Evolutionary conservation across 345 rosid species (phyloP).

Genomic region (Linum lewisii): DNA sequence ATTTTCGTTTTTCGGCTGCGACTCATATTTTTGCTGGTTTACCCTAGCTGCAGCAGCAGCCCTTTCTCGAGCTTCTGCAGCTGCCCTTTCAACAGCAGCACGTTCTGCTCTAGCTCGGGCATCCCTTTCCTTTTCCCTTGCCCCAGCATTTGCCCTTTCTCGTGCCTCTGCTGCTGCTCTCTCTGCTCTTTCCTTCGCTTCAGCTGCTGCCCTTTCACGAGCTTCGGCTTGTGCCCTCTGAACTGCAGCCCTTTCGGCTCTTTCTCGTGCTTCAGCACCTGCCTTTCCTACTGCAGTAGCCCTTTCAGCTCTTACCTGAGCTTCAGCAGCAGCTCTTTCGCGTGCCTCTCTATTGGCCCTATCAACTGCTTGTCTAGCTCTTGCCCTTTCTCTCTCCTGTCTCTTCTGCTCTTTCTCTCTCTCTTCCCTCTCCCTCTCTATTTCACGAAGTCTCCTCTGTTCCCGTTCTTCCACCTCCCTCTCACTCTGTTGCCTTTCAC

Average conservation of each 20-base stretch:
- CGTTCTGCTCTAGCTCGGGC: slow-evolving; percentile 56
- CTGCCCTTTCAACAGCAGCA: slow-evolving; percentile 42
- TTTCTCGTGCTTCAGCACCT: slow-evolving; percentile 14
- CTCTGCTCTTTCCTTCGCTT: slow-evolving; percentile 48
- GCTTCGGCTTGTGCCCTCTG: slow-evolving; percentile 96
- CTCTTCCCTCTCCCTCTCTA: slow-evolving; percentile 55
- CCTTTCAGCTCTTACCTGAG: slow-evolving; percentile 72
- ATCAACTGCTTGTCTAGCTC: slow-evolving; percentile 85
- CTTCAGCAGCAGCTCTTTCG: slow-evolving; percentile 71
- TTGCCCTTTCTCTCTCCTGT: slow-evolving; percentile 58
- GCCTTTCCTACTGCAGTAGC: slow-evolving; percentile 63
- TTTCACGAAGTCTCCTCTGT: slow-evolving; percentile 32
- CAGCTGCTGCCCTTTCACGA: slow-evolving; percentile 87
- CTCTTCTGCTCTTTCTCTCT: slow-evolving; percentile 60
- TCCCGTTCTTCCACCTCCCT: slow-evolving; percentile 55
- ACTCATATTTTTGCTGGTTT: slow-evolving; percentile 25
- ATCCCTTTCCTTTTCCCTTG: slow-evolving; percentile 48
- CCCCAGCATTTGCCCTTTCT: slow-evolving; percentile 29
- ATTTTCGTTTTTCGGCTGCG: slow-evolving; percentile 51
- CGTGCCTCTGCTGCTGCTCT: slow-evolving; percentile 27
- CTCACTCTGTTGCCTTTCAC: slow-evolving; percentile 43
- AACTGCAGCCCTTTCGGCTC: slow-evolving; percentile 88
- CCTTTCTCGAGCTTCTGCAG: slow-evolving; percentile 20
- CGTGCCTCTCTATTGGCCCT: slow-evolving; percentile 73
- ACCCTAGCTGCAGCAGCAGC: slow-evolving; percentile 66